These are phyloP conservation scores for Paspalum vaginatum DNA, from an alignment of 176 grass and related monocot species.

Conservation along the genomic window DNA sequence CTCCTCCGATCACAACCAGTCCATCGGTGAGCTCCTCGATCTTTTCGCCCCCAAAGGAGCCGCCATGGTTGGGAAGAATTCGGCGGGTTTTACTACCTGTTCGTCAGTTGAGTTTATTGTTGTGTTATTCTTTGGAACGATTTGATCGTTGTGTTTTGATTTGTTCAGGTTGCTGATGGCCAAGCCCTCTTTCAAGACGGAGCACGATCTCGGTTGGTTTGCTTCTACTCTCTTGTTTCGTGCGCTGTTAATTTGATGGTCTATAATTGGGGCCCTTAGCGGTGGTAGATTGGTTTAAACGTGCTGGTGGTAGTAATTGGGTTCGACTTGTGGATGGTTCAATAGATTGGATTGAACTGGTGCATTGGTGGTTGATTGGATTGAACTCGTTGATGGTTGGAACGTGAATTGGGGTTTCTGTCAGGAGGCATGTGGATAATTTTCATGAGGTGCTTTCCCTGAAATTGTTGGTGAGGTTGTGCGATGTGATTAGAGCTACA, in stretches of 20 bases:
- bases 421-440: neutral
- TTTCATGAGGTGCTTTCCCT: too few species aligned
- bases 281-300: neutral
- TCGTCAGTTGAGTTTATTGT: neutral
- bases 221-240: neutral
- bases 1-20: neutral
- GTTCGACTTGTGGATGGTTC: neutral
- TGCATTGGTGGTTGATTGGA: neutral
- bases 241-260: constrained; percentile 13
- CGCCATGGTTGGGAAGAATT: constrained; percentile 14
- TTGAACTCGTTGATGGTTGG: neutral
- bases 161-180: constrained; percentile 44
- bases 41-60: neutral
- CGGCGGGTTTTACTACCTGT: neutral
- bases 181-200: constrained; percentile 61
- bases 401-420: neutral
- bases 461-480: neutral
- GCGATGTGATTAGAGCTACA: neutral
- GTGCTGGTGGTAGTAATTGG: neutral
- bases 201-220: constrained; percentile 65
- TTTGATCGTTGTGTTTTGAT: constrained; percentile 24
- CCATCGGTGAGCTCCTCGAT: constrained; percentile 42
- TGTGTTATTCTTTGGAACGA: neutral
- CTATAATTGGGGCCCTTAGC: neutral
- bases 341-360: neutral